Evolutionary conservation across 1,139 yeast species (phyloP), one percentile per base, ranked within the genome.

Genomic region (Nakaseomyces kungkrabaensis): DNA sequence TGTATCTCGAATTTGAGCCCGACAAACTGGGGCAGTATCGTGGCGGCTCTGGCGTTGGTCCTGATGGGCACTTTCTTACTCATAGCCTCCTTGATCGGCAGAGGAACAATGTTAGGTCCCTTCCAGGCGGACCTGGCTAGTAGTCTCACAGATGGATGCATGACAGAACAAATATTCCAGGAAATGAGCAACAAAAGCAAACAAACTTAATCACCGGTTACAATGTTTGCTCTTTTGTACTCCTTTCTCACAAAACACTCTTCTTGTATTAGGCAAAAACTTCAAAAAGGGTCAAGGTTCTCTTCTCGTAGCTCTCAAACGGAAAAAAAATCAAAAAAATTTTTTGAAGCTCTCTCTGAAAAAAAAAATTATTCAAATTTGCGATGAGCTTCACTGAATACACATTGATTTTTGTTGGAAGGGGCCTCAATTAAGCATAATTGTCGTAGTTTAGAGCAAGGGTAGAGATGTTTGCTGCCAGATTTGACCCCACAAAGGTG

Each of bases 1-100:
- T 92, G 98, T 44, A 92, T 86, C 69, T 92, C 96, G 69, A 92
- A 92, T 62, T 82, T 85, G 53, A 89, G 74, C 5, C 98, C 98
- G 37, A 92, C 96, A 70, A 92, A 90, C 66, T 87, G 95, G 25
- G 98, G 98, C 50, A 92, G 73, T 51, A 92, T 86, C 25, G 97
- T 92, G 65, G 97, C 92, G 42, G 94, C 75, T 66, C 98, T 78
- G 45, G 97, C 97, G 62, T 89, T 88, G 29, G 98, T 92, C 70
- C 97, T 77, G 54, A 92, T 86, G 8, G 97, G 95, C 4, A 87
- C 78, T 26, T 86, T 86, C 52, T 82, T 82, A 57, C 80, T 79
- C 55, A 83, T 72, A 47, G 97, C 97, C 60, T 88, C 85, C 45
- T 85, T 84, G 38, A 90, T 77, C 25, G 97, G 97, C 48, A 92